Evolutionary conservation across 768 basidiomycete genomes (phyloP).

Genomic region (Tephrocybe sp.): DNA sequence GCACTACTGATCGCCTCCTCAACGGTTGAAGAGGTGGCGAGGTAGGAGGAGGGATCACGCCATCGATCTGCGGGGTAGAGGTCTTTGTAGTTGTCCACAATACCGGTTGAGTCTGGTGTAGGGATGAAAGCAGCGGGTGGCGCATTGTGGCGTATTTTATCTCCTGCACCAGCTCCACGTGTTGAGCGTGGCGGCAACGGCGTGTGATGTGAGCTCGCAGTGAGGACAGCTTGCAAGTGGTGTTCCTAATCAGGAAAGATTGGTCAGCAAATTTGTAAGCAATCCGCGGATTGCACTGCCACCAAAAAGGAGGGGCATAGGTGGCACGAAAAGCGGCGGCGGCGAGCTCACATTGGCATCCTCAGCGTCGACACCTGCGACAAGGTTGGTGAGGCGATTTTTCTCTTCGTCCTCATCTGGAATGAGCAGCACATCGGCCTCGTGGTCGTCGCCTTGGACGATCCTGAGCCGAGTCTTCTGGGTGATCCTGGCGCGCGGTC

Average conservation of each 20-base stretch:
- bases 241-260: constrained; percentile 44
- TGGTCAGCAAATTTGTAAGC: constrained; percentile 44
- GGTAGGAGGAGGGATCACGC: constrained; percentile 74
- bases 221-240: constrained; percentile 50
- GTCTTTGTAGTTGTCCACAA: constrained; percentile 73
- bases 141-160: constrained; percentile 29
- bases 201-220: constrained; percentile 37
- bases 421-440: constrained; percentile 74
- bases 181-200: constrained; percentile 27
- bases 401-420: constrained; percentile 88
- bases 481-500: constrained; percentile 86
- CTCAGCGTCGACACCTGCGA: constrained; percentile 88
- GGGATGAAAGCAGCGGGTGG: constrained; percentile 77
- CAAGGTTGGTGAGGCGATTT: constrained; percentile 67
- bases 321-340: constrained; percentile 33
- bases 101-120: constrained; percentile 84
- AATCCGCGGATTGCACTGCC: constrained; percentile 51
- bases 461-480: constrained; percentile 90
- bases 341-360: constrained; percentile 81
- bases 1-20: constrained; percentile 68
- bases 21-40: constrained; percentile 81
- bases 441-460: constrained; percentile 74
- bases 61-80: constrained; percentile 70
- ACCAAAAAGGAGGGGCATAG: constrained; percentile 35
- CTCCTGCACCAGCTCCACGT: constrained; percentile 27